Evolutionary conservation across 441 rosid genomes (phyloP).

Genomic region (Gossypium aridum): DNA sequence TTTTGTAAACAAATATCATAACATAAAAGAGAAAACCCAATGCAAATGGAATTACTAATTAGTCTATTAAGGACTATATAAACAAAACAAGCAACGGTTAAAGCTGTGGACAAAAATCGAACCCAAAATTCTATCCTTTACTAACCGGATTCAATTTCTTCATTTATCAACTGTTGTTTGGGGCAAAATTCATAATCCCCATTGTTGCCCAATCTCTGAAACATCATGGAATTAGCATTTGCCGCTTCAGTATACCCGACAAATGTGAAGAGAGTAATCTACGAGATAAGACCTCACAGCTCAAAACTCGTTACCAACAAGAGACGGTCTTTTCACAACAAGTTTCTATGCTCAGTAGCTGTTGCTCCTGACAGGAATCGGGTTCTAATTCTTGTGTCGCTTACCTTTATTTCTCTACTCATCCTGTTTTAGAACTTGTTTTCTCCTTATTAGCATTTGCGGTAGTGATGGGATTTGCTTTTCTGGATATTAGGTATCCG

Average conservation of each 20-base stretch:
- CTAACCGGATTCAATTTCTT: background rate
- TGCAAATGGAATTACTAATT: background rate
- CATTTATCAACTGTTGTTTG: background rate
- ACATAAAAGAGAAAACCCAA: background rate
- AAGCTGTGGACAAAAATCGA: background rate
- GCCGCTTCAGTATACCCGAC: slow-evolving; percentile 30
- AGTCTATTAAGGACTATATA: background rate
- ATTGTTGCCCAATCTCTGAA: background rate
- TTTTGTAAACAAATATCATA: background rate
- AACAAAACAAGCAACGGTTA: background rate
- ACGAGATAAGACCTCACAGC: slow-evolving; percentile 23
- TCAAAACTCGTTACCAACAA: slow-evolving; percentile 14
- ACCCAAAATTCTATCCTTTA: background rate
- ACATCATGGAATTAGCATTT: slow-evolving; percentile 43
- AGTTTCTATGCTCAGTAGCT: slow-evolving; percentile 37
- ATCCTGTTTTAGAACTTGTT: background rate
- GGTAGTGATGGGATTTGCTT: slow-evolving; percentile 1
- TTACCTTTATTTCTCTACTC: background rate
- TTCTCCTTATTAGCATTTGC: background rate
- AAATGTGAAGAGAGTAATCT: slow-evolving; percentile 19
- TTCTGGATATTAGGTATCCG: slow-evolving; percentile 37
- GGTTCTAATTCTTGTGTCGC: slow-evolving; percentile 35
- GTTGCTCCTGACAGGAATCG: slow-evolving; percentile 30
- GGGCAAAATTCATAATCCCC: background rate
- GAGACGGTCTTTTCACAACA: slow-evolving; percentile 21